Evolutionary conservation across 257 asterid genomes (phyloP), one percentile per base, ranked within the genome.

Genomic region (Agastache rugosa): DNA sequence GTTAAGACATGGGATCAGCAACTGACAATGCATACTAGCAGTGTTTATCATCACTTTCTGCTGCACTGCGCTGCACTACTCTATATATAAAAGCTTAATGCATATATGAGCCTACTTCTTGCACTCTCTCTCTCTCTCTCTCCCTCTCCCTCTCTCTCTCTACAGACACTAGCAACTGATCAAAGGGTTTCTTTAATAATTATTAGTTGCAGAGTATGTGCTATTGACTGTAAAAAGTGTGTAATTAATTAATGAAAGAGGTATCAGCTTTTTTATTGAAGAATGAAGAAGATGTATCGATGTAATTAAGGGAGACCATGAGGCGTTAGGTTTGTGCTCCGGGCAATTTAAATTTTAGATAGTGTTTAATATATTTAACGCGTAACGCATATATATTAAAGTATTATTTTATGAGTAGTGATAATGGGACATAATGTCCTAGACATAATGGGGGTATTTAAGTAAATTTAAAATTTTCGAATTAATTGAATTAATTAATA

Each of bases 261-360:
- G 27, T 31, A 37, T 68, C 82, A 78, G 55, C 73, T 11, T 54
- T 74, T 7, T 44, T 69, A 74, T 68, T 73, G 66, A 72, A 47
- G 39, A 23, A 25, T 39, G n/a, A 3, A 45, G n/a, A 3, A 45
- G 15, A 25, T 29, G 17, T 50, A 31, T 31, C n/a, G n/a, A 5
- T 31, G 7, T 31, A 7, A n/a, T n/a, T 31, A 29, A 1, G 34
- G 34, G 34, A 29, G 34, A 29, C 34, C 34, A 29, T 29, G n/a
- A n/a, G n/a, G 34, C 34, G 5, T 31, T 31, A 31, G 37, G 37
- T 31, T 31, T 31, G 7, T 31, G 34, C 34, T 29, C 5, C 4
- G 42, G 27, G 64, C 48, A 66, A n/a, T n/a, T n/a, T n/a, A n/a
- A n/a, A n/a, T n/a, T n/a, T n/a, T n/a, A n/a, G n/a, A n/a, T n/a